These are phyloP conservation scores for Xerocomellus chrysenteron DNA, from an alignment of 768 basidiomycete genomes.

Conservation along the genomic window DNA sequence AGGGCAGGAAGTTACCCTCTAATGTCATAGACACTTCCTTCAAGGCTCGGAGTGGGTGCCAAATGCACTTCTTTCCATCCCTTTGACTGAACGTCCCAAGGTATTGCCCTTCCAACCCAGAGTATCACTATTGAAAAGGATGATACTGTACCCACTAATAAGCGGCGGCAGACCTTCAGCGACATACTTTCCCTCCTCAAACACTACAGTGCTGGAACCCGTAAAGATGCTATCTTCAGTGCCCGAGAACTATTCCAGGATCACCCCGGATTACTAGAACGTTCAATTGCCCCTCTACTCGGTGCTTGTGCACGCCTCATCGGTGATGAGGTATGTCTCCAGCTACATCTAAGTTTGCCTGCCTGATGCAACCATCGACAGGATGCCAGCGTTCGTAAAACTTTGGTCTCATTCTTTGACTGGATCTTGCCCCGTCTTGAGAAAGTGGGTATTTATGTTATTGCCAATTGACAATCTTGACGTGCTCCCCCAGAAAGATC, in stretches of 20 bases:
- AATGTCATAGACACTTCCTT: conserved; percentile 97
- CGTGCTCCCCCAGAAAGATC: conserved; percentile 49
- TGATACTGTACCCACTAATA: conserved; percentile 64
- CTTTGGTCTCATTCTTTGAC: conserved; percentile 60
- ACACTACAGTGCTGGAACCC: conserved; percentile 77
- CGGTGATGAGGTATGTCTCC: conserved; percentile 68
- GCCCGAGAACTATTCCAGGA: conserved; percentile 68
- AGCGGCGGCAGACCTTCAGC: conserved; percentile 67
- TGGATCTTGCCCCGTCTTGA: conserved; percentile 73
- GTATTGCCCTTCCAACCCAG: conserved; percentile 87
- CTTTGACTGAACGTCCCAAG: conserved; percentile 40
- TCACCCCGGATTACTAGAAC: conserved; percentile 54
- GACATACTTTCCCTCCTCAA: conserved; percentile 78
- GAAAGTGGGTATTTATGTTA: conserved; percentile 38
- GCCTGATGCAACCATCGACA: conserved; percentile 30
- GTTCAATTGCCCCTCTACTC: conserved; percentile 54
- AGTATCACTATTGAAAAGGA: conserved; percentile 64
- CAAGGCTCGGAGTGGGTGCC: conserved; percentile 80
- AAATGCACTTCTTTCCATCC: neutral
- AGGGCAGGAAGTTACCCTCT: conserved; percentile 76
- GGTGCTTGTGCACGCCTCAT: conserved; percentile 68
- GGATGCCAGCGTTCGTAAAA: conserved; percentile 80
- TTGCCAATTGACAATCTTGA: conserved; percentile 4
- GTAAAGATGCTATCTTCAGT: conserved; percentile 77
- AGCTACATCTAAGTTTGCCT: neutral